Percentiles rank a stretch among this genome's conserved stretches.
Conservation (phyloP, 495 filamentous ascomycete species). For the Penicillium pancosmium region DNA sequence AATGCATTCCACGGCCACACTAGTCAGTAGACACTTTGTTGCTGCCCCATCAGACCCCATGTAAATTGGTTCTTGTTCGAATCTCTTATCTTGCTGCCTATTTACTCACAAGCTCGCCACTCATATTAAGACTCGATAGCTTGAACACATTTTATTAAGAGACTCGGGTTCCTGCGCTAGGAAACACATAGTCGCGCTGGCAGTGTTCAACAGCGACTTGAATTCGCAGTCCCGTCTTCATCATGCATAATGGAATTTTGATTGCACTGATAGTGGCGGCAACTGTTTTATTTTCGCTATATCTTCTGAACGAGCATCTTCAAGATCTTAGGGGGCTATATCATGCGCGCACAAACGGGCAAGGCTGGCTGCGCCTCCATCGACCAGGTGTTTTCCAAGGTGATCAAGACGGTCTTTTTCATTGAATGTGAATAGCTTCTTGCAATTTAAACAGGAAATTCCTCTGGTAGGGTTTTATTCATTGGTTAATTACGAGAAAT, state of each 20-base stretch:
- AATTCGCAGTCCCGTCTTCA: not conserved
- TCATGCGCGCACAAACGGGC: not conserved
- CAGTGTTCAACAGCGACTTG: not conserved
- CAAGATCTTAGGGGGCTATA: not conserved
- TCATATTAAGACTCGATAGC: not conserved
- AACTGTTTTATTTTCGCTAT: slow-evolving; percentile 2
- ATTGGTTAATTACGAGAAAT: too few species aligned
- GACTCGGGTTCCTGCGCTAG: not conserved
- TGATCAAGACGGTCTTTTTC: slow-evolving; percentile 1
- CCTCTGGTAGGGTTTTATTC: too few species aligned
- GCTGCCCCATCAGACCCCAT: not conserved
- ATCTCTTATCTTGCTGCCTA: slow-evolving; percentile 6
- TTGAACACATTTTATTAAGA: not conserved
- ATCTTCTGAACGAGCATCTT: slow-evolving; percentile 6
- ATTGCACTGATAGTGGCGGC: not conserved
- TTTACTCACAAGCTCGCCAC: not conserved
- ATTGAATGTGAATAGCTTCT: not conserved
- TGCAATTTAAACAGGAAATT: not conserved
- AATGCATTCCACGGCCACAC: too few species aligned
- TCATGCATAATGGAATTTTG: slow-evolving; percentile 4
- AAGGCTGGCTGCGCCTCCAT: not conserved
- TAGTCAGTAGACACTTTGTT: too few species aligned
- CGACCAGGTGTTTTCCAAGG: not conserved
- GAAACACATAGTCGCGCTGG: not conserved
- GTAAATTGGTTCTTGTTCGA: not conserved